Evolutionary conservation across 441 rosid genomes (phyloP), one percentile per base, ranked within the genome.

Genomic region (Euphorbia celastroides): DNA sequence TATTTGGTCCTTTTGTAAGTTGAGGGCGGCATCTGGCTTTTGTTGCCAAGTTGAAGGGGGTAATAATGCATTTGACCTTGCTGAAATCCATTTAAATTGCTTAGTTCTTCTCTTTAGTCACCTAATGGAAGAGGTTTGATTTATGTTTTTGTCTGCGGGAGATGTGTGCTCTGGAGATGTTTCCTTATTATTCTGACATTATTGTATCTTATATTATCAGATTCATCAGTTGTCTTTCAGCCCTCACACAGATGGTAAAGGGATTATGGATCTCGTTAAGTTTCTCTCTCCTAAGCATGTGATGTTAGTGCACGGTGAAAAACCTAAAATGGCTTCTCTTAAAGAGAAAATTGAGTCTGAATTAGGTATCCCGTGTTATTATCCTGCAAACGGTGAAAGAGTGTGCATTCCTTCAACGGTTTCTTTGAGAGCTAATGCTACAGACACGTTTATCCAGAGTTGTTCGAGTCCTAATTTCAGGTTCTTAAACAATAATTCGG

Each of bases 171-270:
- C 6, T 27, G 19, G 56, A 52, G 20, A 38, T 54, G 25, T 17
- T 63, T 12, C 44, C 1, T 30, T 10, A 57, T 13, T 6, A 23
- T 34, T 48, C 5, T 46, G 59, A 55, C 64, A 19, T 6, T 55
- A 62, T 54, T 71, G n/a, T n/a, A 2, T 31, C 42, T 25, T 48
- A 13, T 65, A 1, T 64, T 76, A 54, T 70, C 79, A 94, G 99
- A 85, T 94, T 74, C 99, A 91, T 76, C 97, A 94, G 74, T 77
- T 91, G 71, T 82, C 97, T 60, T 94, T 94, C 82, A 92, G 94
- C 80, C 89, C 97, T 63, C 99, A 92, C 76, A 89, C 97, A 23
- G 98, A 94, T 73, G 83, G 88, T 26, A 89, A 91, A 79, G 97
- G 96, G 62, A 91, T 88, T 57, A 86, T 91, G 96, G 96, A 94